Conservation (phyloP, 768 basidiomycete species). For the Solioccasus polychromus region DNA sequence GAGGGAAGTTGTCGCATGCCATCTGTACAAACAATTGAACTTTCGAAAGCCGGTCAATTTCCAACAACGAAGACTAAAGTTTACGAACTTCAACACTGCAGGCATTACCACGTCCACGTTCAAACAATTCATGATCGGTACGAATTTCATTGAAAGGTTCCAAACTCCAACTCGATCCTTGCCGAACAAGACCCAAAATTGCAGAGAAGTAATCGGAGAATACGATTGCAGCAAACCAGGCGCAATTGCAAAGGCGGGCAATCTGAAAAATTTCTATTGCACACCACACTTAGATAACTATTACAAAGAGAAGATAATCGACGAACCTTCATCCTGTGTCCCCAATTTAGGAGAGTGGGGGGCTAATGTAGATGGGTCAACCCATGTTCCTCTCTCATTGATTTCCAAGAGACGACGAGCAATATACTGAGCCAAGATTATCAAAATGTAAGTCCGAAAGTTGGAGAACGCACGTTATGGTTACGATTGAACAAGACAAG, state of each 20-base stretch:
- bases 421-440: conserved; percentile 55
- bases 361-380: conserved; percentile 49
- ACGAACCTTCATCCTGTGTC: conserved; percentile 53
- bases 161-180: conserved; percentile 76
- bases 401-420: conserved; percentile 74
- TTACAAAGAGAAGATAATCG: not conserved
- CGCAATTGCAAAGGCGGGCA: conserved; percentile 72
- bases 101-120: conserved; percentile 77
- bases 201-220: conserved; percentile 82
- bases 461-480: conserved; percentile 61
- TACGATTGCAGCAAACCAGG: conserved; percentile 76
- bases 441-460: not conserved
- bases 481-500: conserved; percentile 89
- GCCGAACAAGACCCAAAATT: conserved; percentile 74
- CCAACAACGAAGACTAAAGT: not conserved
- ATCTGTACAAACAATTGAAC: conserved; percentile 84
- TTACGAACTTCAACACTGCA: conserved; percentile 72
- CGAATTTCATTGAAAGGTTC: conserved; percentile 76
- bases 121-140: conserved; percentile 60
- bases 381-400: conserved; percentile 69
- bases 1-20: conserved; percentile 79
- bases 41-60: conserved; percentile 23
- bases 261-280: conserved; percentile 76
- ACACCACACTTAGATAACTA: conserved; percentile 9
- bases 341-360: conserved; percentile 33